Conservation (phyloP, 768 basidiomycete species). For the Rhodotorula taiwanensis region DNA sequence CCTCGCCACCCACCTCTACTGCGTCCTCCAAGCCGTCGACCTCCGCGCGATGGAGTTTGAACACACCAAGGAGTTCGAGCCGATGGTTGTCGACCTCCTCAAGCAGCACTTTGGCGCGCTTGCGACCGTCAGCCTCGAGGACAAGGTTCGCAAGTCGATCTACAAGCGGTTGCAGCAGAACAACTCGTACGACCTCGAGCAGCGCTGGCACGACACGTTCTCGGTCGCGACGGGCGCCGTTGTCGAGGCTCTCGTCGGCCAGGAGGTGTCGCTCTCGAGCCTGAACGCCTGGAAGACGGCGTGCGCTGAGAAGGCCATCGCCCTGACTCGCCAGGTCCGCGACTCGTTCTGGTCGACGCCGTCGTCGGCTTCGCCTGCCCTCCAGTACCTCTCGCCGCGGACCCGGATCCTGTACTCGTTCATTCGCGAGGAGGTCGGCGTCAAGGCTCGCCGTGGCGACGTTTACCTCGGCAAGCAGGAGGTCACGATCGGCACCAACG, state of each 20-base stretch:
- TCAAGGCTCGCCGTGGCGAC: conserved; percentile 55
- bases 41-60: conserved; percentile 67
- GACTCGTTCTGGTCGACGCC: conserved; percentile 45
- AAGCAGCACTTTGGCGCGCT: conserved; percentile 47
- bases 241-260: conserved; percentile 50
- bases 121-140: conserved; percentile 35
- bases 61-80: conserved; percentile 53
- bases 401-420: conserved; percentile 71
- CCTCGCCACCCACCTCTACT: conserved; percentile 67
- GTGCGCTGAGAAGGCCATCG: conserved; percentile 55
- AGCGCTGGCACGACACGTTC: conserved; percentile 66
- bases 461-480: conserved; percentile 50
- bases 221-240: conserved; percentile 57
- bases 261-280: conserved; percentile 39
- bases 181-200: conserved; percentile 62
- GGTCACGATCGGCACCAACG: conserved; percentile 60
- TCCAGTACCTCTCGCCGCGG: conserved; percentile 55
- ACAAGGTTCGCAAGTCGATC: conserved; percentile 39
- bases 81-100: conserved; percentile 54
- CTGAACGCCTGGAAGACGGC: conserved; percentile 25
- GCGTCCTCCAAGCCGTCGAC: conserved; percentile 69
- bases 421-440: conserved; percentile 62
- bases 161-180: conserved; percentile 55
- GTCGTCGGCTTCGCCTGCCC: conserved; percentile 57
- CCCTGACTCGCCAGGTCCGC: conserved; percentile 52